Base-by-base conservation (phyloP, 225 moss, liverwort and hornwort species). In the Asterella californica region DNA sequence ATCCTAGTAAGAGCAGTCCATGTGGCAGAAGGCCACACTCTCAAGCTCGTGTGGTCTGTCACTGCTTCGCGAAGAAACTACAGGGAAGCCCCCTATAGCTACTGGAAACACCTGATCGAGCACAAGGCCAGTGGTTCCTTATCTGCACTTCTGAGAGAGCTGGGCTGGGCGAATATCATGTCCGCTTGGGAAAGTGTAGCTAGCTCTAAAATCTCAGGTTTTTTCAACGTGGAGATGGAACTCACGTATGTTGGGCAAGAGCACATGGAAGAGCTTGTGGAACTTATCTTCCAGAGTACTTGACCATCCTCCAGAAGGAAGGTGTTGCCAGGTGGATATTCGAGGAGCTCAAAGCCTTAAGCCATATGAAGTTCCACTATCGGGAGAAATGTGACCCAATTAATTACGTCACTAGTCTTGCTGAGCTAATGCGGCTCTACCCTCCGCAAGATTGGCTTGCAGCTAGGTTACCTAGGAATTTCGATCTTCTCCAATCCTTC, bases 81-180 rank as follows among this genome's bases (percentile, higher is more conserved):
- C 81, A 85, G 10, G 38, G 85, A 86, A 52, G 92, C 91, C 53
- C 92, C 96, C 52, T 92, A 89, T 78, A 82, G 85, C 9, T 94
- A 96, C 76, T 82, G 92, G 45, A 86, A 86, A 63, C 96, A 94
- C 81, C 88, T 96, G 78, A 89, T 96, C 80, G 94, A 91, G 47
- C 96, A 96, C 72, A 94, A 94, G 86, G 94, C 91, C 76, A 88
- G 90, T 83, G 96, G 96, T 79, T 96, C 96, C 67, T 80, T 96
- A 50, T 94, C 94, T 80, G 89, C 88, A 19, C 88, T 90, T 61
- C 91, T 96, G 15, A 96, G 92, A 87, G 82, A 88, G 81, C 79
- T 90, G 74, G 96, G 94, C 91, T 96, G 96, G 96, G 96, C 96
- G 15, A 90, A 93, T 48, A 89, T 88, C 84, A 85, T 96, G 82